Base-by-base conservation (phyloP, 2,329 filamentous ascomycete species). In the Magnaporthiopsis rhizophila region DNA sequence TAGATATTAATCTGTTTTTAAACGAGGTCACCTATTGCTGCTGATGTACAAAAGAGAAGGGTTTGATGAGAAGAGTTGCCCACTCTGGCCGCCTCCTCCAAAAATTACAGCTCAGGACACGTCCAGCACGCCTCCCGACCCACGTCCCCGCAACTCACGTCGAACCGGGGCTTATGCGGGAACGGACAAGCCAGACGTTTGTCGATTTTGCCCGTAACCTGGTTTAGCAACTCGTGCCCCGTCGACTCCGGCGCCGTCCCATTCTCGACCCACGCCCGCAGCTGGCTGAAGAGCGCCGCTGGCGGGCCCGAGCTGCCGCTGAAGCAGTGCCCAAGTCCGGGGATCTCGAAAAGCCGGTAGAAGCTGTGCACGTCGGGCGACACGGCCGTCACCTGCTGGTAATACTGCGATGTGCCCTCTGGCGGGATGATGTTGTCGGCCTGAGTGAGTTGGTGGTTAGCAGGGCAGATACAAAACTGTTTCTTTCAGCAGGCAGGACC, bases 161-260 rank as follows among this genome's bases (percentile, higher is more conserved):
- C 26, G 28, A 59, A 78, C 69, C 24, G 73, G 68, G 72, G 65
- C 59, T 70, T 68, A 64, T 69, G 68, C 11, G 72, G 71, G 61
- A 67, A 74, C 57, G 71, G 72, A 69, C 80, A 83, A 59, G 82
- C 70, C 30, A 73, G 74, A 59, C 79, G 72, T 65, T 74, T 73
- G 61, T 59, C 30, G 15, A 63, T 45, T 2, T 24, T 36, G 7
- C 56, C 36, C 13, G 24, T 57, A 6, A 45, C 56, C 56, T 59
- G 28, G 56, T 58, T 36, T 9, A 58, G 30, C 21, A 56, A 30
- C 57, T 63, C 62, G 53, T 63, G 58, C 15, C 32, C 26, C 15
- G 62, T 30, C 5, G n/a, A 45, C 4, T 67, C 67, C 12, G 67
- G 66, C 12, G 65, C 65, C 7, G 56, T 62, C 13, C 64, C 66